phyloP scores from a whole-genome alignment of 2,329 filamentous ascomycete species.

The Penicillium hordei region DNA sequence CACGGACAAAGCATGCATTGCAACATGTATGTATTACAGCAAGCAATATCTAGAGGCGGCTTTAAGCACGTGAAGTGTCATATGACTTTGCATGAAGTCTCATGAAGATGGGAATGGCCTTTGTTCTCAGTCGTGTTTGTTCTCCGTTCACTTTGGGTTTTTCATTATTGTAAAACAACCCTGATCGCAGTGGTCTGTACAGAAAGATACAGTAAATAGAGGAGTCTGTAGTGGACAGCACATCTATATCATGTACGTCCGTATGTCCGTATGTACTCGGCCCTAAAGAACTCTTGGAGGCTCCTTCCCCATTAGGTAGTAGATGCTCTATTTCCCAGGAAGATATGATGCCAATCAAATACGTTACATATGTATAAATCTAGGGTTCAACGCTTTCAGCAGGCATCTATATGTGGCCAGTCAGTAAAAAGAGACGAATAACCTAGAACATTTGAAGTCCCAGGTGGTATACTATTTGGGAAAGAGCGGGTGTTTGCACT shows the following conservation, averaged over 20 bases:
- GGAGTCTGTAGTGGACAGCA: background rate
- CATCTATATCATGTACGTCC: background rate
- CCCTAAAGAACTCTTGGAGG: background rate
- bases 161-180: background rate
- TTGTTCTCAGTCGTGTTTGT: background rate
- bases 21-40: background rate
- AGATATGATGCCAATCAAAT: no score
- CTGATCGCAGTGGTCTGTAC: background rate
- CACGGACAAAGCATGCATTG: background rate
- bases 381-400: background rate
- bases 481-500: slow-evolving; percentile 16
- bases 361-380: background rate
- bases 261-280: background rate
- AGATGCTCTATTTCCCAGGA: background rate
- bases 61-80: background rate
- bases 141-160: background rate
- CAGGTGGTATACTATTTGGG: background rate
- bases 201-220: background rate
- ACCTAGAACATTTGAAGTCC: background rate
- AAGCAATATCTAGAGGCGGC: background rate
- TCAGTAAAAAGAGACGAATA: background rate
- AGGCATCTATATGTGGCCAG: background rate
- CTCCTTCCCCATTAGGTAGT: background rate
- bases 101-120: background rate
- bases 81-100: background rate